Conservation (phyloP, 495 filamentous ascomycete genomes). For the Hypoxylon cercidicola region DNA sequence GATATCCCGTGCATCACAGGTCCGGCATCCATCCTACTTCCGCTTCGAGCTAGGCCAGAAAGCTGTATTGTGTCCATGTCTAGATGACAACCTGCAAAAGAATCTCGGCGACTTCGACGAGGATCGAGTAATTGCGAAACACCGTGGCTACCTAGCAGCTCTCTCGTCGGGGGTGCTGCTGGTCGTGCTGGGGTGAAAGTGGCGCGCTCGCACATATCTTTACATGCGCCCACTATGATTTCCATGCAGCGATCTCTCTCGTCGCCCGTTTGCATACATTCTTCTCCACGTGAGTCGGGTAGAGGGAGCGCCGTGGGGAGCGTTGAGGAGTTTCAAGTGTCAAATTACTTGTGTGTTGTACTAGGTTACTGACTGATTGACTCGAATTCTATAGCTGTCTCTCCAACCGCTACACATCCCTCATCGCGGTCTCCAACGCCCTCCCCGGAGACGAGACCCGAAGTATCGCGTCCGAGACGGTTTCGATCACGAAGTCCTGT, state of each 20-base stretch:
- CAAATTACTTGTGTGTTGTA: background rate
- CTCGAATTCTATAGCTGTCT: conserved; percentile 43
- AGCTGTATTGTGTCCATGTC: conserved; percentile 9
- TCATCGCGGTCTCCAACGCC: conserved; percentile 56
- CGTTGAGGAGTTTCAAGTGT: conserved; percentile 7
- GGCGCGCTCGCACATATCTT: conserved; percentile 23
- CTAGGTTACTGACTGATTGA: conserved; percentile 50
- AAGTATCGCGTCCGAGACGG: conserved; percentile 52
- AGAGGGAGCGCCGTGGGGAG: conserved; percentile 20
- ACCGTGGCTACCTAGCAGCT: conserved; percentile 42
- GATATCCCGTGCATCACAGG: conserved; percentile 22
- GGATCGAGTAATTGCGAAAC: conserved; percentile 34
- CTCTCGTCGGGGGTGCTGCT: conserved; percentile 40
- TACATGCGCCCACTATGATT: conserved; percentile 62
- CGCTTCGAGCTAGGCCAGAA: conserved; percentile 17
- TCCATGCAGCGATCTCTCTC: conserved; percentile 66
- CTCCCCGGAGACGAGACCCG: conserved; percentile 57
- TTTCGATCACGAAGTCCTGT: conserved; percentile 56
- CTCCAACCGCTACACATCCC: conserved; percentile 48
- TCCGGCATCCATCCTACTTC: conserved; percentile 14
- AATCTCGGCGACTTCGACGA: conserved; percentile 17
- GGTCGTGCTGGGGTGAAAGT: conserved; percentile 38
- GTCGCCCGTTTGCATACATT: conserved; percentile 62
- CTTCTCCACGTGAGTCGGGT: conserved; percentile 60
- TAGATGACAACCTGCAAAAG: conserved; percentile 34